Base-by-base conservation (phyloP, 805 yeast genomes). In the Tetrapisispora taiwanensis region DNA sequence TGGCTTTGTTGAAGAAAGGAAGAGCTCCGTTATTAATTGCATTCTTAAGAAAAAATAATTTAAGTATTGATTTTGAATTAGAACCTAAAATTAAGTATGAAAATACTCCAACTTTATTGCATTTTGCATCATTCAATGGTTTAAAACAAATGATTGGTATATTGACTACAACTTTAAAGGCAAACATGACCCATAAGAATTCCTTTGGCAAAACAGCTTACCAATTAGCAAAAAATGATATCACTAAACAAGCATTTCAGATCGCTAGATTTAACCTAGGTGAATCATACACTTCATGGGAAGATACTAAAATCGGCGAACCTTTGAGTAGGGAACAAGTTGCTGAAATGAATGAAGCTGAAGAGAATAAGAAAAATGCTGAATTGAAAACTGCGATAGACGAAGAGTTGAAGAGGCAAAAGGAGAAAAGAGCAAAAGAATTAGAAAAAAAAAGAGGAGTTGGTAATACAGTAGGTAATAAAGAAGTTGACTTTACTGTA, bases 1-100 rank as follows among this genome's bases (percentile, higher is more conserved):
- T 81, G 1, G 61, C 69, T 2, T 66, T 81, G 24, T 58, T 90
- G 47, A 83, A 79, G 53, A 82, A 80, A 52, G 82, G 87, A 4
- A 81, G 80, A 52, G 84, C 88, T 0, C 94, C 95, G 1, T 74
- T 83, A 26, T 59, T 92, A 35, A 65, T 82, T 0, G 65, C 77
- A 1, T 84, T 78, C 54, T 48, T 89, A 42, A 73, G 72, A 46
- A 75, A 78, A 48, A 71, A 85, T 52, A 70, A 72, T 1, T 59
- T 84, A 1, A 66, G 71, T 36, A 69, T 73, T 7, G 71, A 84
- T 48, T 75, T 78, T 48, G 39, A 37, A 17, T 60, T 90, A 5
- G 61, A 71, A 30, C 95, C 96, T 0, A 62, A 58, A 8, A 49
- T 66, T 0, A 75, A 72, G 44, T 81, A 73, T 53, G 64, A 69